These are phyloP conservation scores for Clarireedia homoeocarpa DNA, from an alignment of 2,329 filamentous ascomycete genomes.

Conservation along the genomic window DNA sequence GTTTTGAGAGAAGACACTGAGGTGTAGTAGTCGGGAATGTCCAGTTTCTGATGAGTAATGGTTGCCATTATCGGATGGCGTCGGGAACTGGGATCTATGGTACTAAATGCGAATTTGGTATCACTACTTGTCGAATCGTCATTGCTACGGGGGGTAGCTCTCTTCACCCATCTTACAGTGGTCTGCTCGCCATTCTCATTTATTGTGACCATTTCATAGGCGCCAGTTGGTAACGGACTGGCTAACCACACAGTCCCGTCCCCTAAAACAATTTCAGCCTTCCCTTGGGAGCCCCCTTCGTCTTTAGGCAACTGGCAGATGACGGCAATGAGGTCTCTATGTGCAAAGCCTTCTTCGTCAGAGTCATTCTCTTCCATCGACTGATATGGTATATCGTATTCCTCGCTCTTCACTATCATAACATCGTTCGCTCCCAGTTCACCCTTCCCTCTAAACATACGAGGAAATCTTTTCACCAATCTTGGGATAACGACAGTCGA, in stretches of 20 bases:
- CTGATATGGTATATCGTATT: slow-evolving; percentile 45
- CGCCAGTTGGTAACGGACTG: slow-evolving; percentile 44
- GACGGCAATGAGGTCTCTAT: slow-evolving; percentile 56
- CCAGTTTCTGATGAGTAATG: slow-evolving; percentile 54
- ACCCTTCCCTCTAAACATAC: slow-evolving; percentile 55
- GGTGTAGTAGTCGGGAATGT: slow-evolving; percentile 62
- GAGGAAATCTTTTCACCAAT: slow-evolving; percentile 52
- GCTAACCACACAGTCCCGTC: slow-evolving; percentile 54
- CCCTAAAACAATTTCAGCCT: slow-evolving; percentile 55
- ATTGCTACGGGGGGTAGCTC: slow-evolving; percentile 32
- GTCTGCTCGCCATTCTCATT: slow-evolving; percentile 47
- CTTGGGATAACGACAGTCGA: slow-evolving; percentile 55
- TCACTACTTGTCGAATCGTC: slow-evolving; percentile 30
- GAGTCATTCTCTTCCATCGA: slow-evolving; percentile 44
- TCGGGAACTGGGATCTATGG: slow-evolving; percentile 60
- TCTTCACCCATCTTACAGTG: slow-evolving; percentile 64
- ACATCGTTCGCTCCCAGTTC: slow-evolving; percentile 62
- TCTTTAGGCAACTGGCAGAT: slow-evolving; percentile 54
- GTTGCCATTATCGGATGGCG: slow-evolving; percentile 69
- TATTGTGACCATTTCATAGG: slow-evolving; percentile 54
- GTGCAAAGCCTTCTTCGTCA: slow-evolving; percentile 42
- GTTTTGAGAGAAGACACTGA: slow-evolving; percentile 42
- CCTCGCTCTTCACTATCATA: slow-evolving; percentile 62
- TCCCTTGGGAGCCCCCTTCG: slow-evolving; percentile 35
- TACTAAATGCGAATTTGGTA: slow-evolving; percentile 66